Evolutionary conservation across 345 rosid species (phyloP).

Genomic region (Excoecaria cochinchinensis): DNA sequence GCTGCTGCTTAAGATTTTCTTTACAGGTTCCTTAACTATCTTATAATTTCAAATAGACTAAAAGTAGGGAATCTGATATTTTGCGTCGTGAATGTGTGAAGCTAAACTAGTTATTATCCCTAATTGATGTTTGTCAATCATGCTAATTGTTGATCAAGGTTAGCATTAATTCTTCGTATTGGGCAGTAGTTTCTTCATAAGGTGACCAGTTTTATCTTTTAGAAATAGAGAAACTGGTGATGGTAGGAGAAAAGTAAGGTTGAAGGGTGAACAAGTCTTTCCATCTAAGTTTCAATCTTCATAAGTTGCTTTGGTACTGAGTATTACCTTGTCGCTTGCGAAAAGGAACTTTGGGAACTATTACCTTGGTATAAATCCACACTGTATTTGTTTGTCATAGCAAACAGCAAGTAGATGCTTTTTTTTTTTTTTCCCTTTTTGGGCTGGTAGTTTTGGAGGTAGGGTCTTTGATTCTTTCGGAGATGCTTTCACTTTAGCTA

Average conservation of each 20-base stretch:
- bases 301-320: too few species aligned
- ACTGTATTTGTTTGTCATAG: background rate
- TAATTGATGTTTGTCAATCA: slow-evolving; percentile 1
- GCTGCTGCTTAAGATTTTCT: slow-evolving; percentile 64
- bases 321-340: background rate
- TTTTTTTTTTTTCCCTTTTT: background rate
- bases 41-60: background rate
- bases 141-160: background rate
- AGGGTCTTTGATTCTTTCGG: background rate
- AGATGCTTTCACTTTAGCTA: background rate
- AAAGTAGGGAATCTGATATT: background rate
- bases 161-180: background rate
- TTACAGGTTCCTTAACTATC: slow-evolving; percentile 32
- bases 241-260: too few species aligned
- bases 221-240: background rate
- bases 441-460: background rate
- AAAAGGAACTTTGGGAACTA: background rate
- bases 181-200: background rate
- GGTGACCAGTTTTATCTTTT: background rate
- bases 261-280: too few species aligned
- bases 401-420: background rate
- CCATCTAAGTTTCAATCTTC: too few species aligned
- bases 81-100: background rate
- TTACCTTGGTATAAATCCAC: background rate
- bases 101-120: background rate